Evolutionary conservation across 1,284 basidiomycete species (phyloP), one percentile per base, ranked within the genome.

Genomic region (Ustilago sp.): DNA sequence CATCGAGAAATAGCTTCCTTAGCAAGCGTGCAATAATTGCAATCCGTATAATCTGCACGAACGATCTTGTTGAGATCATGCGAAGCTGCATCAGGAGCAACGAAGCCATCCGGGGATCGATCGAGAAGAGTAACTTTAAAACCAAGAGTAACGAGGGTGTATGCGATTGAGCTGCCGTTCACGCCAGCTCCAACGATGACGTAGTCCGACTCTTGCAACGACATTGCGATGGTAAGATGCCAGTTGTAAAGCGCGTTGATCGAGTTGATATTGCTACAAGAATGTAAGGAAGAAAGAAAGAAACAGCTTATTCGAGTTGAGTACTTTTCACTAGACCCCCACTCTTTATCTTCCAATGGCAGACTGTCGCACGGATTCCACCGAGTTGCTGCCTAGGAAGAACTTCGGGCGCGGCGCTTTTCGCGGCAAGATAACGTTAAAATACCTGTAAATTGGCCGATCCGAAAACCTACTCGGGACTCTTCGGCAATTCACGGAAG

Each of bases 11-110:
- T 92, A 4, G 93, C 92, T 68, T 92, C 90, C 53, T 90, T 89
- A 0, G 92, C 92, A 1, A 95, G 87, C 34, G 87, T 87, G 13
- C 92, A 86, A 81, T 95, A 95, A 81, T 80, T 82, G 9, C 70
- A 23, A 63, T 86, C 83, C 23, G 71, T 63, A 63, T 87, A 88
- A 63, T 88, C 87, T 52, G 82, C 85, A 36, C 87, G 81, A 19
- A 86, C 79, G 90, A 93, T 90, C 87, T 93, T 92, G 87, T 95
- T 95, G 60, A 94, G 88, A 85, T 95, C 94, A 51, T 91, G 91
- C 66, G 92, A 93, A 0, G 93, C 92, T 2, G 91, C 93, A 84
- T 94, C 93, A 9, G 89, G 88, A 0, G 93, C 92, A 9, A 68
- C 74, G 19, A 56, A 73, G n/a, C 80, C 81, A 52, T 83, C 76